A percentile compares a stretch with the other conserved stretches of the same genome.
Conservation (phyloP, 768 basidiomycete genomes). For the Sarcodon sp. region DNA sequence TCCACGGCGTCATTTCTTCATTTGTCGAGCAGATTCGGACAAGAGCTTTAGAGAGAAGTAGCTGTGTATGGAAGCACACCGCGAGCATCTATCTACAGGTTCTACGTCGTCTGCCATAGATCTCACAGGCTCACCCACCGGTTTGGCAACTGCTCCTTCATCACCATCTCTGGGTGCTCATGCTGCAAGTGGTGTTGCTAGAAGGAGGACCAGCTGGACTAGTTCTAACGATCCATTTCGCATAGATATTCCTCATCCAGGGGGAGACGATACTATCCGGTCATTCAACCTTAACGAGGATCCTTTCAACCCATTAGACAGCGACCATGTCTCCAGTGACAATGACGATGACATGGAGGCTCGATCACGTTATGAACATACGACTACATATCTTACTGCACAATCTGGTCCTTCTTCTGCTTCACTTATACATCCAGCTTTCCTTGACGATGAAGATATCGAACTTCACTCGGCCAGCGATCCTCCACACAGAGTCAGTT, state of each 20-base stretch:
- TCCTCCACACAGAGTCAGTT: conserved; percentile 25
- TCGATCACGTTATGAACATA: conserved; percentile 6
- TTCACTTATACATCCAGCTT: conserved; percentile 30
- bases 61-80: neutral
- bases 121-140: conserved; percentile 31
- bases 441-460: conserved; percentile 38
- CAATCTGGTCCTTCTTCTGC: conserved; percentile 37
- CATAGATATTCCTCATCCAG: conserved; percentile 9
- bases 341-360: conserved; percentile 13
- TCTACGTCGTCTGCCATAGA: conserved; percentile 47
- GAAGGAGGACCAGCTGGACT: conserved; percentile 46
- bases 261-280: conserved; percentile 12
- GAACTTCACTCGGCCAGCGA: conserved; percentile 43
- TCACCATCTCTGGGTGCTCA: conserved; percentile 32
- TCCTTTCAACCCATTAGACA: conserved; percentile 33
- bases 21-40: too few relatives aligned
- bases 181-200: conserved; percentile 24
- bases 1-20: too few relatives aligned
- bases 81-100: conserved; percentile 7
- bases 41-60: too few relatives aligned
- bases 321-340: conserved; percentile 22
- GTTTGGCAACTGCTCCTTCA: conserved; percentile 28
- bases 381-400: conserved; percentile 23
- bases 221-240: conserved; percentile 7
- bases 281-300: conserved; percentile 24